Conservation (phyloP, 2,329 filamentous ascomycete species). For the Arachnomyces sp. region DNA sequence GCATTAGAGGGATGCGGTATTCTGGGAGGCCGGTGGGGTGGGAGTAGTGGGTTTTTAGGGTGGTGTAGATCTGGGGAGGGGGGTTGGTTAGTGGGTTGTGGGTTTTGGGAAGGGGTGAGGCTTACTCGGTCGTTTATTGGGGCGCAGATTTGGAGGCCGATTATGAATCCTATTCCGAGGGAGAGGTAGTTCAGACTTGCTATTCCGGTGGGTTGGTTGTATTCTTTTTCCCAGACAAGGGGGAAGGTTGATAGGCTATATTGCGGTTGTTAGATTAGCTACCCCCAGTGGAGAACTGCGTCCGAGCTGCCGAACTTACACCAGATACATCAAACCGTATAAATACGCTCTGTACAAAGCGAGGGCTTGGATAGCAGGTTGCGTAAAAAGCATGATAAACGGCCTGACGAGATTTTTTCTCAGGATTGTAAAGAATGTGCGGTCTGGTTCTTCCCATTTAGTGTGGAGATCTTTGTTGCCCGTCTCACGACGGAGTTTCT, state of each 20-base stretch:
- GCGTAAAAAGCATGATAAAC: slow-evolving; percentile 47
- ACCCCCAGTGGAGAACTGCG: no score
- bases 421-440: slow-evolving; percentile 23
- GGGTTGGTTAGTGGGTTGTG: slow-evolving; percentile 2
- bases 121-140: slow-evolving; percentile 18
- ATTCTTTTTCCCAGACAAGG: slow-evolving; percentile 47
- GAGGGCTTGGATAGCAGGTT: slow-evolving; percentile 52
- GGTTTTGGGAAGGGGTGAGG: not conserved
- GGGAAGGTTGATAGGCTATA: slow-evolving; percentile 51
- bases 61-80: slow-evolving; percentile 18
- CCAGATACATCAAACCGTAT: slow-evolving; percentile 57
- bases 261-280: slow-evolving; percentile 3
- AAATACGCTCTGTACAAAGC: slow-evolving; percentile 50
- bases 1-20: slow-evolving; percentile 53
- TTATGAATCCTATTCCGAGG: slow-evolving; percentile 53
- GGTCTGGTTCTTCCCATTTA: slow-evolving; percentile 22
- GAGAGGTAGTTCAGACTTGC: slow-evolving; percentile 59
- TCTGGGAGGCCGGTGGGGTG: slow-evolving; percentile 40
- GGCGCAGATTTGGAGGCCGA: slow-evolving; percentile 43
- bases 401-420: slow-evolving; percentile 45
- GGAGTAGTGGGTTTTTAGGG: slow-evolving; percentile 13
- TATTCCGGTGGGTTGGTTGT: slow-evolving; percentile 48
- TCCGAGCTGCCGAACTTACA: slow-evolving; percentile 26
- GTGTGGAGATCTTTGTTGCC: slow-evolving; percentile 20
- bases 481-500: slow-evolving; percentile 32